phyloP scores from a whole-genome alignment of 1,284 basidiomycete species.

The Trametes pubescens region DNA sequence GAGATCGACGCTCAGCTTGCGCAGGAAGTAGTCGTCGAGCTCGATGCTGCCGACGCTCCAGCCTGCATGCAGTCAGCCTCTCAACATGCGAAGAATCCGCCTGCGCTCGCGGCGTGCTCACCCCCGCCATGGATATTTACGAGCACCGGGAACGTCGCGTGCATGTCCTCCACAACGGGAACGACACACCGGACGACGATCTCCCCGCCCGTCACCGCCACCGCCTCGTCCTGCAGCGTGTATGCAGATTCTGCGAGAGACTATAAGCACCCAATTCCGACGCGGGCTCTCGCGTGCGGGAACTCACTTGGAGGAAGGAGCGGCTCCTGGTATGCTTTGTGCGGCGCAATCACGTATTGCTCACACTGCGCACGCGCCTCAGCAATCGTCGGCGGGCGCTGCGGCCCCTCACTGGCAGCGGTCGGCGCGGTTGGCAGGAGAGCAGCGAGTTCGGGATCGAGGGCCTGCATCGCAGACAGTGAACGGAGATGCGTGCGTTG shows the following conservation, averaged over 20 bases:
- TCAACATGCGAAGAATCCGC: neutral
- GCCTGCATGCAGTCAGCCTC: neutral
- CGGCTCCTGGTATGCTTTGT: neutral
- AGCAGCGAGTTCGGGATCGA: conserved; percentile 5
- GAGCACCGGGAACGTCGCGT: conserved; percentile 22
- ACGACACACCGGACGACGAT: conserved; percentile 28
- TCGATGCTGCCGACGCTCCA: conserved; percentile 25
- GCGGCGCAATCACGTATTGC: neutral
- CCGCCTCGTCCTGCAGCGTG: conserved; percentile 21
- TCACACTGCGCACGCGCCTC: conserved; percentile 1
- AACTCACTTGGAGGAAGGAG: neutral
- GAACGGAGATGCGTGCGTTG: no score
- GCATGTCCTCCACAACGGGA: conserved; percentile 2
- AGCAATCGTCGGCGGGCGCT: neutral
- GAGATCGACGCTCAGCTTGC: conserved; percentile 21
- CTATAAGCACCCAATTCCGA: no score
- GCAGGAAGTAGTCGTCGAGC: conserved; percentile 30
- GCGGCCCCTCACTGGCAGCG: no score
- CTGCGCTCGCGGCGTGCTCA: neutral
- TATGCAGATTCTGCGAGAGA: conserved; percentile 10
- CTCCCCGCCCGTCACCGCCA: conserved; percentile 26
- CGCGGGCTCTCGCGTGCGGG: neutral
- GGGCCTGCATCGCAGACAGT: neutral
- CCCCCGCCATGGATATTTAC: conserved; percentile 32
- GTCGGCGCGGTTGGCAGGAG: neutral